Base-by-base conservation (phyloP, 2,329 filamentous ascomycete genomes). In the Colletotrichum horii region DNA sequence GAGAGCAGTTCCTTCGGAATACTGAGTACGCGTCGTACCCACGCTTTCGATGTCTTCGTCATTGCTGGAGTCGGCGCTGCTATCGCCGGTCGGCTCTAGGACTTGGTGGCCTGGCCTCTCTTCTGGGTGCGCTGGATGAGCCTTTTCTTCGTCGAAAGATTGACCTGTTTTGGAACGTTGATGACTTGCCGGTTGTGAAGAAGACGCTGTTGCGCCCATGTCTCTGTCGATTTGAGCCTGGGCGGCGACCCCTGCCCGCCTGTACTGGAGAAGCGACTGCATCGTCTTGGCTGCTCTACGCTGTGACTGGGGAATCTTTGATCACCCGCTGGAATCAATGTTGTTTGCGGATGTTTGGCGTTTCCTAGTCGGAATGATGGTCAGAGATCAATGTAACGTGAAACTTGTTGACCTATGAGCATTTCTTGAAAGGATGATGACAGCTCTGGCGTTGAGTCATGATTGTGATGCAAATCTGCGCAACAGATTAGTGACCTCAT, bases 1-100 rank as follows among this genome's bases (percentile, higher is more conserved):
- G 2, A 84, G 77, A 4, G 82, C 80, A 22, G 69, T 68, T 55
- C 73, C 69, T 26, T 60, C 69, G 26, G 73, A 75, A 38, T 58
- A 55, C 34, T 36, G 61, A 14, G 62, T 67, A 38, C 52, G 61
- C 22, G 52, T 32, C 15, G 72, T 72, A n/a, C 55, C 43, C 38
- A 30, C 32, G 15, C 62, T 69, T 32, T 67, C 55, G 15, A 75
- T 3, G 15, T 5, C 43, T 19, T 65, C 58, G 24, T 26, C n/a
- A 4, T 56, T 69, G 32, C 24, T 26, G 14, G 48, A 36, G 12
- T 66, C 69, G 9, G 38, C 24, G 16, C 38, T 43, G 55, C 11
- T 16, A 24, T 30, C 38, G 26, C 43, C 28, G 15, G 3, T 24
- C 8, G 55, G 5, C 14, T 32, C 36, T 4, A 58, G n/a, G 8